Evolutionary conservation across 768 basidiomycete genomes (phyloP), one percentile per base, ranked within the genome.

Genomic region (Mycena floridula): DNA sequence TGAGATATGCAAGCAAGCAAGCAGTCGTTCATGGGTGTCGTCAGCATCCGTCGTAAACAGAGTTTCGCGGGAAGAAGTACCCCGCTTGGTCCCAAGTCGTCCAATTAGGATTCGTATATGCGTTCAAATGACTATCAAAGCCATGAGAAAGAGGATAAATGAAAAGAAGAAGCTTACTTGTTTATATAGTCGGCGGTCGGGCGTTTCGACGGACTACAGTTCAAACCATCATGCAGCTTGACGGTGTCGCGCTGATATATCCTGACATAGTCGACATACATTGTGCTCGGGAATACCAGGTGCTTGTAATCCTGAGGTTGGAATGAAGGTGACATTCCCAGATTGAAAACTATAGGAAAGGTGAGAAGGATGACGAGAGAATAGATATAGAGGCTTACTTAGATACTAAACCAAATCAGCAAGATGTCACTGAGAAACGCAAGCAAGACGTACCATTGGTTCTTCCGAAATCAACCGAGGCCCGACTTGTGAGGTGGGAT

Each of bases 241-340:
- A 77, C 58, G 8, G 84, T 91, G 18, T 78, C 59, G 26, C 84
- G 78, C 66, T 96, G 93, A 53, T 91, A 90, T 42, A 94, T 74
- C 27, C 91, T 81, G 20, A 99, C 76, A 54, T 96, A 97, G 62
- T 97, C 95, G 50, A 98, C 65, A 48, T 76, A 78, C 87, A 95
- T 87, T 47, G 74, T 66, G 6, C 76, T 70, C 0, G 94, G 95
- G 72, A 92, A 95, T 38, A 61, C 55, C 43, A 97, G 67, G 55
- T 89, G 68, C 51, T 68, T 68, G 55, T 72, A 91, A 61, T 93
- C 82, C 45, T 79, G 78, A 40, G 60, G 52, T 56, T 92, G 88
- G 72, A 94, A 92, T 30, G 72, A 70, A 3, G 81, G 75, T 23
- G 89, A 76, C 67, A 93, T 77, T 47, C 89, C 90, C 43, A 93